These are phyloP conservation scores for Xylaria bambusicola DNA, from an alignment of 495 filamentous ascomycete genomes.

Conservation along the genomic window DNA sequence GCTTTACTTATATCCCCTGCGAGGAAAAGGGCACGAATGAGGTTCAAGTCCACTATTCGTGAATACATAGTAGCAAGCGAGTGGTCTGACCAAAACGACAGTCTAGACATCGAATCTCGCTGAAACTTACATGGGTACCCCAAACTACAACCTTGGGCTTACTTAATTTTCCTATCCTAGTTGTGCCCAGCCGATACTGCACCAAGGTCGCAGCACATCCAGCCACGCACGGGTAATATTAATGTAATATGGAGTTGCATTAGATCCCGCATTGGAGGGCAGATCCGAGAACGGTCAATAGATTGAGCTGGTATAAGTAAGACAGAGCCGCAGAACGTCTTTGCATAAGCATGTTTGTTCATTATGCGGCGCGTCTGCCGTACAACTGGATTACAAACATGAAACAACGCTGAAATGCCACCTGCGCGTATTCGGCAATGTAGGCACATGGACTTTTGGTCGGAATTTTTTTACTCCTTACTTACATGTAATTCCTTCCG, in stretches of 20 bases:
- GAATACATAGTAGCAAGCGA: neutral
- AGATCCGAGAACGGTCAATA: neutral
- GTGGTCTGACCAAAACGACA: neutral
- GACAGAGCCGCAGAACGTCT: neutral
- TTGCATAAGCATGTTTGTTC: neutral
- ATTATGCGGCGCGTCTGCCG: no score
- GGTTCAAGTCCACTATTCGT: neutral
- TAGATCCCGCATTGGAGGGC: neutral
- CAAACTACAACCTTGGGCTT: neutral
- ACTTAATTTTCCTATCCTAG: neutral
- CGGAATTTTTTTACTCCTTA: no score
- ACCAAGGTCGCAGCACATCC: no score
- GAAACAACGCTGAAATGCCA: no score
- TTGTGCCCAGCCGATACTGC: no score
- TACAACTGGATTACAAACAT: no score
- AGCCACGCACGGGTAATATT: neutral
- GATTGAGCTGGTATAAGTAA: neutral
- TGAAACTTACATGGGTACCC: neutral
- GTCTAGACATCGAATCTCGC: constrained; percentile 4
- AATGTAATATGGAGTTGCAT: neutral
- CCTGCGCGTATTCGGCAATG: no score
- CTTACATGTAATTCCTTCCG: no score
- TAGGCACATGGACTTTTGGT: no score
- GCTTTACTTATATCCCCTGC: constrained; percentile 4
- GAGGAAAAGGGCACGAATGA: no score